A percentile compares a stretch with the other conserved stretches of the same genome.
Conservation (phyloP, 2,329 filamentous ascomycete genomes). For the Erysiphe neolycopersici region DNA sequence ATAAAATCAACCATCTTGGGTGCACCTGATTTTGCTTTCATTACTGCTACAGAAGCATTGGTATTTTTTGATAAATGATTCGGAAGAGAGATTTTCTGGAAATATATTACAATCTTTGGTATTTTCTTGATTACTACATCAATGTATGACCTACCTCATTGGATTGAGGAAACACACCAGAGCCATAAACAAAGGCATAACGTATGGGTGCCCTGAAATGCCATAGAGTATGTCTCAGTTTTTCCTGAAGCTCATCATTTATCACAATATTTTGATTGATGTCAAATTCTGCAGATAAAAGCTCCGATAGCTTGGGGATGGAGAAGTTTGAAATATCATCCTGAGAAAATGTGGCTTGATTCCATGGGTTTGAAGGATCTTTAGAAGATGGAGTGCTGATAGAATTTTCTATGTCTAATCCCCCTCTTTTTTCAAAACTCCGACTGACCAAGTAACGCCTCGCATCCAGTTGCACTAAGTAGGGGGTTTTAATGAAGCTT, state of each 20-base stretch:
- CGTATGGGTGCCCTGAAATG: conserved; percentile 80
- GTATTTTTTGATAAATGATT: conserved; percentile 43
- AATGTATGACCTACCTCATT: conserved; percentile 9
- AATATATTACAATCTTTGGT: neutral
- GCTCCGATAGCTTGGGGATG: conserved; percentile 47
- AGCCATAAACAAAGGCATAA: conserved; percentile 93
- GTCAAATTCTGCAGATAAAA: conserved; percentile 60
- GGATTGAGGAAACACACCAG: conserved; percentile 74
- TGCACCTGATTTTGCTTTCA: conserved; percentile 60
- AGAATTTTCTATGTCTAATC: too few relatives aligned
- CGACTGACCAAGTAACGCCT: too few relatives aligned
- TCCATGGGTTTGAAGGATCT: too few relatives aligned
- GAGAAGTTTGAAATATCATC: conserved; percentile 47
- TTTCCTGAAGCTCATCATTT: conserved; percentile 85
- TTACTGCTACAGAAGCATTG: conserved; percentile 52
- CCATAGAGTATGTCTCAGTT: conserved; percentile 63
- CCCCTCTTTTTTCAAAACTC: too few relatives aligned
- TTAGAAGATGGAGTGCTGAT: too few relatives aligned
- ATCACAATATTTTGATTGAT: conserved; percentile 93
- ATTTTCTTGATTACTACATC: neutral
- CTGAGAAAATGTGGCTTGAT: conserved; percentile 20
- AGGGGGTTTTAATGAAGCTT: too few relatives aligned
- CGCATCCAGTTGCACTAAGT: too few relatives aligned
- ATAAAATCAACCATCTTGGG: conserved; percentile 99
- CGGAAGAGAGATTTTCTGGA: neutral